phyloP scores from a whole-genome alignment of 2,329 filamentous ascomycete species.

The Pyrenophora seminiperda region DNA sequence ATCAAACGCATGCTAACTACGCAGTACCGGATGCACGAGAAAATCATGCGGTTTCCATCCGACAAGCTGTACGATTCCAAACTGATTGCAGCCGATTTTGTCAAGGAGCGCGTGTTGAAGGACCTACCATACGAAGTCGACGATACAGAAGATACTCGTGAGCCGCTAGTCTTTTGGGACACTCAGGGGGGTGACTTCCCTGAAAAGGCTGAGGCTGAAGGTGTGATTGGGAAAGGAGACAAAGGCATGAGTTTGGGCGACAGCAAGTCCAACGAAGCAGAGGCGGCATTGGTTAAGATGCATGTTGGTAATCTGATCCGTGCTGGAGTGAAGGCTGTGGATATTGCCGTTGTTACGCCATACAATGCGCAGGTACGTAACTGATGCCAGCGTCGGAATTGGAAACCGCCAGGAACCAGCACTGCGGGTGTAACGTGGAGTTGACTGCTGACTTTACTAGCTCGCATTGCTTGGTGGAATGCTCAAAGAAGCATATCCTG shows the following conservation, averaged over 20 bases:
- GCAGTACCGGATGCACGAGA: slow-evolving; percentile 97
- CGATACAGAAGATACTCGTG: slow-evolving; percentile 82
- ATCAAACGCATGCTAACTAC: slow-evolving; percentile 96
- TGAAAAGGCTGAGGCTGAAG: slow-evolving; percentile 78
- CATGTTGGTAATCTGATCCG: slow-evolving; percentile 79
- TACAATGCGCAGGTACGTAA: slow-evolving; percentile 83
- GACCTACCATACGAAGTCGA: slow-evolving; percentile 78
- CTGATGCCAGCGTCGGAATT: slow-evolving; percentile 12
- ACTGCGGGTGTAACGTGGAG: slow-evolving; percentile 1
- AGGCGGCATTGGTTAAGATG: slow-evolving; percentile 77
- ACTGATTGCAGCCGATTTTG: slow-evolving; percentile 78
- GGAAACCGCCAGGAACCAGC: slow-evolving; percentile 7
- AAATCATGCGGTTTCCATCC: slow-evolving; percentile 94
- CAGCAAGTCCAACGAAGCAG: slow-evolving; percentile 91
- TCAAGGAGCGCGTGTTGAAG: slow-evolving; percentile 74
- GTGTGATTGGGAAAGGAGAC: slow-evolving; percentile 55
- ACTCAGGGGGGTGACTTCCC: slow-evolving; percentile 93
- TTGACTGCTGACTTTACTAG: slow-evolving; percentile 50
- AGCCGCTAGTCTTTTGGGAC: slow-evolving; percentile 91
- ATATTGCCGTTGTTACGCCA: slow-evolving; percentile 92
- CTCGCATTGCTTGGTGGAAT: slow-evolving; percentile 75
- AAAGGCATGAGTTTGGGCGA: slow-evolving; percentile 64
- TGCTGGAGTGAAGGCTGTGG: slow-evolving; percentile 77
- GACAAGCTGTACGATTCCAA: slow-evolving; percentile 82
- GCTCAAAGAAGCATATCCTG: slow-evolving; percentile 80